These are phyloP conservation scores for Mortierella hygrophila DNA, from an alignment of 192 early-diverging fungal species.

Conservation along the genomic window DNA sequence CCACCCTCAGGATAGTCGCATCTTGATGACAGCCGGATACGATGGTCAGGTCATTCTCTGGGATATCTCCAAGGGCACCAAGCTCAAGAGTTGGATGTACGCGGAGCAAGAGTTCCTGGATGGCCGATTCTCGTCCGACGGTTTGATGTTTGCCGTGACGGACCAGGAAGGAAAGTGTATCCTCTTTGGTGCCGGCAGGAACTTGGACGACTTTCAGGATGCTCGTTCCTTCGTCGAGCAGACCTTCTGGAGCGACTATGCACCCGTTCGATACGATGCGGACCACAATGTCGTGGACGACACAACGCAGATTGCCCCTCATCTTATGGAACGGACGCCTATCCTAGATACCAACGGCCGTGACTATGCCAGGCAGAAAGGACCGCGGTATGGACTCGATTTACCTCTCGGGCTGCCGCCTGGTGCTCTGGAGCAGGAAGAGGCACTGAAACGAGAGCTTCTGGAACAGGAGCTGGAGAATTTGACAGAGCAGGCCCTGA, in stretches of 20 bases:
- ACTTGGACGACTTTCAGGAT: conserved; percentile 60
- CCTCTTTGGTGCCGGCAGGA: conserved; percentile 75
- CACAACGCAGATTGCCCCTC: conserved; percentile 77
- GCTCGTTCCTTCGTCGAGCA: conserved; percentile 74
- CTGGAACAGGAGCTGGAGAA: conserved; percentile 65
- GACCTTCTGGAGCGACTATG: conserved; percentile 83
- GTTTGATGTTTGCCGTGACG: conserved; percentile 77
- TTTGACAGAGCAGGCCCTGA: conserved; percentile 51
- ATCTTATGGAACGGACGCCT: conserved; percentile 69
- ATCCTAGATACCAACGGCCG: conserved; percentile 78
- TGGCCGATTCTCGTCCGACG: conserved; percentile 82
- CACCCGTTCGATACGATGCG: conserved; percentile 72
- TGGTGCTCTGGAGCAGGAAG: conserved; percentile 64
- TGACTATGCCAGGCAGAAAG: conserved; percentile 72
- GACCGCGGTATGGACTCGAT: conserved; percentile 67
- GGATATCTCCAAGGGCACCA: conserved; percentile 73
- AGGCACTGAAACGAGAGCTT: conserved; percentile 57
- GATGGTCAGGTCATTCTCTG: conserved; percentile 87
- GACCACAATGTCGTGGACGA: conserved; percentile 80
- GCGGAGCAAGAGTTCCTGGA: conserved; percentile 73
- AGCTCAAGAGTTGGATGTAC: conserved; percentile 67
- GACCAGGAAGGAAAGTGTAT: conserved; percentile 79
- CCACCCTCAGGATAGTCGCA: conserved; percentile 79
- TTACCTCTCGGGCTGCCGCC: conserved; percentile 63
- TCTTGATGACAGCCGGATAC: conserved; percentile 84